Conservation (phyloP, 352 stramenopile species). For the Phytophthora idaei region DNA sequence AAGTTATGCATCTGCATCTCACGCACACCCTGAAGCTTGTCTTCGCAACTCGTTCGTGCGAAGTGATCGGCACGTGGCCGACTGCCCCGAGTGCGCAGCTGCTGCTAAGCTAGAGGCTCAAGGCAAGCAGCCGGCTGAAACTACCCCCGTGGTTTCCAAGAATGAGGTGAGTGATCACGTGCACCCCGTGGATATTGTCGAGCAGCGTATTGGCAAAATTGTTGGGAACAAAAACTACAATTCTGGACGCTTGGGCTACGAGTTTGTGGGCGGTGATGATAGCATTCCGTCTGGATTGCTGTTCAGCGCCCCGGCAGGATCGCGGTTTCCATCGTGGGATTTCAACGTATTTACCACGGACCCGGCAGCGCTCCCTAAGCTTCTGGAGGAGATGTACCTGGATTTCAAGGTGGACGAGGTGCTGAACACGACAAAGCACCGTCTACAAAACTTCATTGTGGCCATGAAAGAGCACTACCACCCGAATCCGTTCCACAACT, state of each 20-base stretch:
- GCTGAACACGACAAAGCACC: constrained; percentile 57
- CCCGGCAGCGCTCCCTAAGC: constrained; percentile 48
- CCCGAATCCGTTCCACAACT: constrained; percentile 93
- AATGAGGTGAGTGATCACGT: constrained; percentile 8
- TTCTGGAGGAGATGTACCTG: constrained; percentile 80
- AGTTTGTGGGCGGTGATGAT: constrained; percentile 23
- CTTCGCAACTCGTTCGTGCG: constrained; percentile 66
- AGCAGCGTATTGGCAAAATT: constrained; percentile 28
- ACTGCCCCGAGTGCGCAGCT: constrained; percentile 47
- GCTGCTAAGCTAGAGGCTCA: constrained; percentile 24
- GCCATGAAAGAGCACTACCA: constrained; percentile 86
- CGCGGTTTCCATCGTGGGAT: constrained; percentile 63
- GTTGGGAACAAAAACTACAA: constrained; percentile 20
- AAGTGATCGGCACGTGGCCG: constrained; percentile 45
- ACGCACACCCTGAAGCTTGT: constrained; percentile 53
- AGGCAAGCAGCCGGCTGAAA: constrained; percentile 11
- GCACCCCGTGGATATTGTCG: constrained; percentile 8
- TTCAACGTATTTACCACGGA: constrained; percentile 84
- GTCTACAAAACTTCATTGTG: constrained; percentile 81
- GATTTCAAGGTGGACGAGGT: constrained; percentile 76
- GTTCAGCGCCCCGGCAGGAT: constrained; percentile 38
- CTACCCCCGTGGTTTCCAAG: background rate
- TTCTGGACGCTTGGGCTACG: constrained; percentile 41
- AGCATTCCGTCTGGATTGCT: constrained; percentile 22
- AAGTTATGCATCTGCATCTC: constrained; percentile 60